A percentile compares a stretch with the other conserved stretches of the same genome.
These are phyloP conservation scores for Fusarium cyanostomum DNA, from an alignment of 2,329 filamentous ascomycete species.

Conservation along the genomic window DNA sequence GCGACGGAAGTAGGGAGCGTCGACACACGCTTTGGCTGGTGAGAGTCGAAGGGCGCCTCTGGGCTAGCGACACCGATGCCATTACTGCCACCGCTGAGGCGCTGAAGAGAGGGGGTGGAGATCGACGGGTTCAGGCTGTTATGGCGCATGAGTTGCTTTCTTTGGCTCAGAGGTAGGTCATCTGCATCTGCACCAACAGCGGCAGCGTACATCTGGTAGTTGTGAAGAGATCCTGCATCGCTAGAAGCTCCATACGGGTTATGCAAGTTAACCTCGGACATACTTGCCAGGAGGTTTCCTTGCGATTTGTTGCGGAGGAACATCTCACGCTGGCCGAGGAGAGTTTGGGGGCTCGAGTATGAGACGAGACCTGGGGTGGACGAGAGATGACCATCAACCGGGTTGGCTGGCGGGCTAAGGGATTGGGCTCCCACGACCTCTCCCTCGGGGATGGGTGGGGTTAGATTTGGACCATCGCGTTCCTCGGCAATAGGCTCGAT, in stretches of 20 bases:
- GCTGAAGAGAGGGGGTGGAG: slow-evolving; percentile 39
- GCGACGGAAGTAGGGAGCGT: slow-evolving; percentile 53
- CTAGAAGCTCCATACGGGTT: slow-evolving; percentile 46
- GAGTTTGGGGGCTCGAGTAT: slow-evolving; percentile 62
- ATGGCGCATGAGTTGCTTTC: slow-evolving; percentile 68
- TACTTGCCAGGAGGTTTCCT: slow-evolving; percentile 48
- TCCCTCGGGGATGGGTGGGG: slow-evolving; percentile 31
- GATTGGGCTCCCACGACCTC: slow-evolving; percentile 12
- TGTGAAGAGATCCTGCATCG: slow-evolving; percentile 55
- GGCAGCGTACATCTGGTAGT: slow-evolving; percentile 47
- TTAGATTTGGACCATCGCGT: slow-evolving; percentile 23
- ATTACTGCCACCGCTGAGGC: slow-evolving; percentile 41
- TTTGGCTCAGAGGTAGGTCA: slow-evolving; percentile 76
- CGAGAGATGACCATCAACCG: slow-evolving; percentile 40
- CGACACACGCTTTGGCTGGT: slow-evolving; percentile 62
- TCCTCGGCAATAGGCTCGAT: slow-evolving; percentile 59
- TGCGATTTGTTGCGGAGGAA: slow-evolving; percentile 63
- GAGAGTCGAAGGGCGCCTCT: slow-evolving; percentile 59
- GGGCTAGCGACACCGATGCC: slow-evolving; percentile 42
- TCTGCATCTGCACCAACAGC: slow-evolving; percentile 62
- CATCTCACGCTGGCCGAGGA: slow-evolving; percentile 65
- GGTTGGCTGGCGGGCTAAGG: slow-evolving; percentile 33
- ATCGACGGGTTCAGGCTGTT: slow-evolving; percentile 51
- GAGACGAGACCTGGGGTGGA: slow-evolving; percentile 59
- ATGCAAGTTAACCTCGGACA: slow-evolving; percentile 42